These are phyloP conservation scores for Rhipidocladum racemiflorum DNA, from an alignment of 176 grass and related monocot genomes.

Conservation along the genomic window DNA sequence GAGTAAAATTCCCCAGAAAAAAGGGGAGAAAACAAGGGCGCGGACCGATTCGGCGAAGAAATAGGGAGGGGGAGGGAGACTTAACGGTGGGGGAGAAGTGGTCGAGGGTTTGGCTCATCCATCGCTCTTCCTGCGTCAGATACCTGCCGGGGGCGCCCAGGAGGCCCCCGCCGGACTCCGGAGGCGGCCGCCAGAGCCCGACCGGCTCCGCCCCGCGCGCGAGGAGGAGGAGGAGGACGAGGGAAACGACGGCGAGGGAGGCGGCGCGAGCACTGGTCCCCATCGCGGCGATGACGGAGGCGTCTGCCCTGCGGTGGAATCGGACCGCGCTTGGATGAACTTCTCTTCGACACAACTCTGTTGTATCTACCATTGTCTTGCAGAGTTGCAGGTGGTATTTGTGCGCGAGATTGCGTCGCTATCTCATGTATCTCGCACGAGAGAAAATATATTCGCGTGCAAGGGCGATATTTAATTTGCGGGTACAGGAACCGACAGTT, in stretches of 20 bases:
- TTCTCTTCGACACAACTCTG: too few relatives aligned
- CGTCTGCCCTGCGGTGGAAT: too few relatives aligned
- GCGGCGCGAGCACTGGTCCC: background rate
- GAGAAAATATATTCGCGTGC: too few relatives aligned
- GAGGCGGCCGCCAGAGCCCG: conserved; percentile 45
- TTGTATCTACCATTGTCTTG: too few relatives aligned
- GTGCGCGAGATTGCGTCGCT: too few relatives aligned
- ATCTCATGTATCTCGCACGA: too few relatives aligned
- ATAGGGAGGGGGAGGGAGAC: background rate
- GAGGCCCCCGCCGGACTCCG: conserved; percentile 1
- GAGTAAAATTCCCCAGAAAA: background rate
- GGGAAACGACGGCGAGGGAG: background rate
- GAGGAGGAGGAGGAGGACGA: conserved; percentile 20
- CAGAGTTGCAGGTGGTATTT: too few relatives aligned
- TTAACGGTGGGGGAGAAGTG: conserved; percentile 88
- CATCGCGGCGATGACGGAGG: conserved; percentile 12
- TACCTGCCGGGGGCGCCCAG: conserved; percentile 43
- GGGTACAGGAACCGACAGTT: too few relatives aligned
- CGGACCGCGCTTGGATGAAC: too few relatives aligned
- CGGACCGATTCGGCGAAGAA: background rate
- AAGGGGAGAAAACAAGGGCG: background rate
- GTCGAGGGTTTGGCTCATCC: conserved; percentile 87
- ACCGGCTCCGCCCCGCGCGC: conserved; percentile 31
- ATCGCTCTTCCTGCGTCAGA: conserved; percentile 70
- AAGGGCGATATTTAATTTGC: too few relatives aligned